A percentile compares a stretch with the other conserved stretches of the same genome.
Evolutionary conservation across 176 grass and related monocot species (phyloP).

Genomic region (Triticum timopheevii): DNA sequence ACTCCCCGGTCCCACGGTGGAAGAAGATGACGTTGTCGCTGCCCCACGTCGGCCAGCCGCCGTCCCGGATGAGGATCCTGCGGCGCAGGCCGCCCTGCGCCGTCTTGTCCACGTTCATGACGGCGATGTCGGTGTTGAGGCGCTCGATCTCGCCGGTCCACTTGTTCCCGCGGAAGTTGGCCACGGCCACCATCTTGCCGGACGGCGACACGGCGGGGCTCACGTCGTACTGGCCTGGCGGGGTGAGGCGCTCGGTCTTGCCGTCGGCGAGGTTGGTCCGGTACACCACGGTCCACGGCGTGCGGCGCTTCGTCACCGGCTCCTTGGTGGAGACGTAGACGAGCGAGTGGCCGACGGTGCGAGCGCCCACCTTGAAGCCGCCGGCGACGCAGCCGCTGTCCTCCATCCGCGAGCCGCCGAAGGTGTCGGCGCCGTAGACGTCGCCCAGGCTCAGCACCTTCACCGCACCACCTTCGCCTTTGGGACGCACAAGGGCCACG

Average conservation of each 20-base stretch:
- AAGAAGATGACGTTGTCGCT: conserved; percentile 53
- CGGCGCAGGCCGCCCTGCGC: not conserved
- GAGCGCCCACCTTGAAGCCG: not conserved
- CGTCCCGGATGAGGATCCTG: not conserved
- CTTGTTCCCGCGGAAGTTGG: not conserved
- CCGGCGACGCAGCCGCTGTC: conserved; percentile 44
- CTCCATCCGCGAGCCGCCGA: conserved; percentile 33
- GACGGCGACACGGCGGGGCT: conserved; percentile 48
- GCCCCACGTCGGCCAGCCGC: conserved; percentile 49
- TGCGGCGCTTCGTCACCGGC: conserved; percentile 1
- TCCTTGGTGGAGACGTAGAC: conserved; percentile 49
- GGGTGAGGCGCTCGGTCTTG: conserved; percentile 30
- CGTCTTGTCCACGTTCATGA: conserved; percentile 38
- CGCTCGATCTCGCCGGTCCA: conserved; percentile 49
- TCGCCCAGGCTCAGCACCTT: conserved; percentile 30
- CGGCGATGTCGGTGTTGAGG: conserved; percentile 27
- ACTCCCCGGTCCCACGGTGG: conserved; percentile 1
- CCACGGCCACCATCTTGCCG: conserved; percentile 35
- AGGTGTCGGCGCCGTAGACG: conserved; percentile 20
- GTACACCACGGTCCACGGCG: conserved; percentile 45
- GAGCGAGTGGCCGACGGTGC: conserved; percentile 8
- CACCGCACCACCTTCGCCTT: not conserved
- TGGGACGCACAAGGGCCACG: not conserved
- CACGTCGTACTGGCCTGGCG: conserved; percentile 18
- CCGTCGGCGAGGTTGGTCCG: conserved; percentile 29